Evolutionary conservation across 257 asterid genomes (phyloP).

Genomic region (Ophiorrhiza pumila): DNA sequence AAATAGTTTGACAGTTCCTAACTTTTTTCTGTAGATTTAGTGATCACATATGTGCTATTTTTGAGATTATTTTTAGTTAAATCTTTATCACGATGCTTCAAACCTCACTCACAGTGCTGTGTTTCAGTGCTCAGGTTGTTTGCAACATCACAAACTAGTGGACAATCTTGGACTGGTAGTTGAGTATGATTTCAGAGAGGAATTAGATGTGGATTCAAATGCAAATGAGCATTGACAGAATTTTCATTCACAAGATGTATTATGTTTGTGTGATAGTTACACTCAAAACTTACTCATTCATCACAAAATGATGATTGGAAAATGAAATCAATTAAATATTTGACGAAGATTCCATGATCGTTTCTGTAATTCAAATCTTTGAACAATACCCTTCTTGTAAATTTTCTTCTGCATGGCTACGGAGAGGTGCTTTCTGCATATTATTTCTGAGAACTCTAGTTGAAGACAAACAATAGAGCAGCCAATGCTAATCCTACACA

Average conservation of each 20-base stretch:
- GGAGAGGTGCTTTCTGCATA: conserved; percentile 22
- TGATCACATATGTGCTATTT: conserved; percentile 16
- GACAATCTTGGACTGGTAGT: conserved; percentile 91
- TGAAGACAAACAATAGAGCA: conserved; percentile 41
- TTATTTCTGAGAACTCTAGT: conserved; percentile 35
- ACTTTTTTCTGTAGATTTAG: neutral
- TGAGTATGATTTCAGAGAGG: conserved; percentile 73
- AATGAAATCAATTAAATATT: conserved; percentile 3
- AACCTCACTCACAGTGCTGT: conserved; percentile 13
- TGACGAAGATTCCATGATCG: neutral
- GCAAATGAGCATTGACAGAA: conserved; percentile 38
- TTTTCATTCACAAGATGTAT: conserved; percentile 2
- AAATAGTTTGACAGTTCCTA: no score
- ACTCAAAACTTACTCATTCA: neutral
- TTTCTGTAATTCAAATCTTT: neutral
- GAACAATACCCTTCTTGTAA: conserved; percentile 1
- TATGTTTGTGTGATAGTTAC: neutral
- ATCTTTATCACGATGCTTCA: conserved; percentile 2
- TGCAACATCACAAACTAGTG: conserved; percentile 79
- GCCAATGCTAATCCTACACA: conserved; percentile 46
- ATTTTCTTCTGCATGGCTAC: conserved; percentile 25
- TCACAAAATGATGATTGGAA: neutral
- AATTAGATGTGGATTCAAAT: conserved; percentile 40
- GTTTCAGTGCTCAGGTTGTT: conserved; percentile 85
- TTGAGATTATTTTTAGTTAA: neutral